Conservation (phyloP, 495 filamentous ascomycete genomes). For the Pseudoneurospora amorphoporcata region DNA sequence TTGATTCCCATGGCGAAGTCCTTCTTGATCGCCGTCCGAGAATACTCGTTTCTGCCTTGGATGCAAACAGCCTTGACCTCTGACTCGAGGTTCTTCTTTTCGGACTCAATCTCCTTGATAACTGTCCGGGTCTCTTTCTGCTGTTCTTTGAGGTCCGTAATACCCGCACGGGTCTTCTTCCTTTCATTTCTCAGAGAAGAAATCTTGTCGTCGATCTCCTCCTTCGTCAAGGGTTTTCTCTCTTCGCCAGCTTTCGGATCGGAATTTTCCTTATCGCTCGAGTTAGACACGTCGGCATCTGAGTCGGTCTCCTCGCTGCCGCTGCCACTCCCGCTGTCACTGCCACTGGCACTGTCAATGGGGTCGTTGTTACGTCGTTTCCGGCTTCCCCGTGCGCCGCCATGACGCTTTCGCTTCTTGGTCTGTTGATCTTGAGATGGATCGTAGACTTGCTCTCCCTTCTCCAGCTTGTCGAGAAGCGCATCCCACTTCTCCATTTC, state of each 20-base stretch:
- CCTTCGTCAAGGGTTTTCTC: conserved; percentile 8
- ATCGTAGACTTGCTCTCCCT: conserved; percentile 40
- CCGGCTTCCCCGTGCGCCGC: conserved; percentile 6
- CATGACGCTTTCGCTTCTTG: conserved; percentile 24
- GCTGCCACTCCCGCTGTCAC: neutral
- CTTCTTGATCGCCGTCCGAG: conserved; percentile 43
- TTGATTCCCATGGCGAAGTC: conserved; percentile 52
- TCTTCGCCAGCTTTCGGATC: neutral
- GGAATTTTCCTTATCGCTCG: conserved; percentile 21
- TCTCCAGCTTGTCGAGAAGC: conserved; percentile 30
- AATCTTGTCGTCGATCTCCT: conserved; percentile 15
- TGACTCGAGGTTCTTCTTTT: conserved; percentile 9
- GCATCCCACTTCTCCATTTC: conserved; percentile 39
- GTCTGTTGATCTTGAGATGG: conserved; percentile 19
- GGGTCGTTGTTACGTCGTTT: conserved; percentile 15
- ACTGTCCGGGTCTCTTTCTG: conserved; percentile 9
- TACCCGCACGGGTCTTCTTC: conserved; percentile 10
- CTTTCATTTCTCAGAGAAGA: conserved; percentile 18
- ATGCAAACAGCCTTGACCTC: conserved; percentile 43
- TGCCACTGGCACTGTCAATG: neutral
- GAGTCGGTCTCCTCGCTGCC: conserved; percentile 4
- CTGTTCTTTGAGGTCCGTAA: neutral
- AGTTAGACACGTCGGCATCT: conserved; percentile 9
- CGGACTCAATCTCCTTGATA: conserved; percentile 15
- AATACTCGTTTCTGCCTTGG: conserved; percentile 47